Percentiles rank a stretch among this genome's conserved stretches.
phyloP scores from a whole-genome alignment of 1,139 yeast genomes.

The Blastobotrys arbuscula region DNA sequence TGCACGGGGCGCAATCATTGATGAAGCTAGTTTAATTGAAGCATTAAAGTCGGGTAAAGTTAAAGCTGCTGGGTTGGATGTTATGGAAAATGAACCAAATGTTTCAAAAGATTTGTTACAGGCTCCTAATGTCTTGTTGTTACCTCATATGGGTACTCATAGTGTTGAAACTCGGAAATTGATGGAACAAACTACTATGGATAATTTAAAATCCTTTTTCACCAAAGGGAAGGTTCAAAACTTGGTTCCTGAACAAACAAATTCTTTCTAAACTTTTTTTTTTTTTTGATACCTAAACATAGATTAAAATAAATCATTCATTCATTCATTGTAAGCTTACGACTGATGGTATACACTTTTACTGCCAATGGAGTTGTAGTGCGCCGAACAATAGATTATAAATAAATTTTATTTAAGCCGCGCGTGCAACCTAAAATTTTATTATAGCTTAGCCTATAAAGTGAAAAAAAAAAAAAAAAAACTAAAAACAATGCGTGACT shows the following conservation, averaged over 20 bases:
- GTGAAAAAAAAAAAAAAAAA: too few species aligned
- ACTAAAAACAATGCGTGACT: too few species aligned
- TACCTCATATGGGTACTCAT: constrained; percentile 67
- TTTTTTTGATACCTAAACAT: too few species aligned
- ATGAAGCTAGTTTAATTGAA: constrained; percentile 56
- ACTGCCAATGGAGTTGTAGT: too few species aligned
- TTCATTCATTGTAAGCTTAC: too few species aligned
- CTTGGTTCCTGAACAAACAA: constrained; percentile 35
- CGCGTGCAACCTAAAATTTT: too few species aligned
- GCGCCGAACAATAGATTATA: too few species aligned
- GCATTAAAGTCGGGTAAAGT: constrained; percentile 66
- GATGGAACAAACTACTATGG: constrained; percentile 53
- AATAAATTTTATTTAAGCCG: too few species aligned
- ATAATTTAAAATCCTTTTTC: constrained; percentile 41
- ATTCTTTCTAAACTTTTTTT: background rate
- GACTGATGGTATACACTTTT: too few species aligned
- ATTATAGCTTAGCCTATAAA: too few species aligned
- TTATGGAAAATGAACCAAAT: constrained; percentile 75
- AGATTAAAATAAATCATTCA: too few species aligned
- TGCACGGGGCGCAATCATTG: constrained; percentile 67
- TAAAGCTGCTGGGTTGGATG: constrained; percentile 56
- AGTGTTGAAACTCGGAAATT: constrained; percentile 49
- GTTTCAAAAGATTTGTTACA: constrained; percentile 33
- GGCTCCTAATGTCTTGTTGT: constrained; percentile 45
- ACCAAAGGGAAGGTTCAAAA: constrained; percentile 55